phyloP scores from a whole-genome alignment of 176 grass and related monocot genomes.

The Dactylis glomerata region DNA sequence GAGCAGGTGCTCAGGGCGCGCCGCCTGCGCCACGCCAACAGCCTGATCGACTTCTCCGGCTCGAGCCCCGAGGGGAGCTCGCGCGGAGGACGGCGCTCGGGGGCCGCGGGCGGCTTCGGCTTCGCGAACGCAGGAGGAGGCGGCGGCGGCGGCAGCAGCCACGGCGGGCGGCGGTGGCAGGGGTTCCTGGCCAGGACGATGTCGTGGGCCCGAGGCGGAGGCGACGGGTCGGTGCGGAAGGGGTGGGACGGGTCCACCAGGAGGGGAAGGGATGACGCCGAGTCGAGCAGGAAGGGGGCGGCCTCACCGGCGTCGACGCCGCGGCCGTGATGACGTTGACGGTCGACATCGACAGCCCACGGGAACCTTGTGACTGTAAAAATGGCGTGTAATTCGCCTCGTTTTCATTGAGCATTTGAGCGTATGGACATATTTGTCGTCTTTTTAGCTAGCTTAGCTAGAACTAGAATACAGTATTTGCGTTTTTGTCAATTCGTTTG shows the following conservation, averaged over 20 bases:
- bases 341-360: not conserved
- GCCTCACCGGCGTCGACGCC: not conserved
- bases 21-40: constrained; percentile 67
- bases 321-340: not conserved
- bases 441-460: not conserved
- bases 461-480: not conserved
- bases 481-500: not conserved
- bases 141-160: constrained; percentile 42
- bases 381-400: not conserved
- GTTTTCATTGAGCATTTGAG: not conserved
- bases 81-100: constrained; percentile 15
- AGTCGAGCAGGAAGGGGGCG: constrained; percentile 38
- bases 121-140: constrained; percentile 4
- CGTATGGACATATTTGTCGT: not conserved
- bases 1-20: constrained; percentile 50
- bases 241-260: constrained; percentile 41
- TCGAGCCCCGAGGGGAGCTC: constrained; percentile 56
- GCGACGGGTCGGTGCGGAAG: constrained; percentile 40
- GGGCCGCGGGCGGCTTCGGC: constrained; percentile 27
- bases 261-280: constrained; percentile 30
- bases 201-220: constrained; percentile 47
- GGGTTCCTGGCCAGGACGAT: constrained; percentile 46
- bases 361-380: not conserved
- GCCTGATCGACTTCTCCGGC: constrained; percentile 51
- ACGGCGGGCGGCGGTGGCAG: constrained; percentile 55